These are phyloP conservation scores for Gardenia jasminoides DNA, from an alignment of 257 asterid genomes.

Conservation along the genomic window DNA sequence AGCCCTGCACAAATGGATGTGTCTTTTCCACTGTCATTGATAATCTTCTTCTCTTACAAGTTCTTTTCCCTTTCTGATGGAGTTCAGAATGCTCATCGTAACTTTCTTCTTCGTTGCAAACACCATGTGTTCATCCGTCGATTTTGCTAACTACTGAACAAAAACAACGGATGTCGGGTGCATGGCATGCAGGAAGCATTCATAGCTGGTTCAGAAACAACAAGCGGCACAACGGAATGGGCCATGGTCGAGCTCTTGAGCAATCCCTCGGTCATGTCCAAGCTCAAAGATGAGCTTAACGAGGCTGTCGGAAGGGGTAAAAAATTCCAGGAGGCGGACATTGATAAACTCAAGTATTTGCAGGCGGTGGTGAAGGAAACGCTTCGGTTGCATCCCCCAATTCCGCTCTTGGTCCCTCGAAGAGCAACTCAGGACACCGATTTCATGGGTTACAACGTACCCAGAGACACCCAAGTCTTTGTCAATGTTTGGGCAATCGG, in stretches of 20 bases:
- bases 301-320: conserved; percentile 10
- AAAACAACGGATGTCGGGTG: no score
- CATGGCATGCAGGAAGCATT: conserved; percentile 30
- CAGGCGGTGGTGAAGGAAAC: conserved; percentile 46
- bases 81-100: no score
- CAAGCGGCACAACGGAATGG: conserved; percentile 35
- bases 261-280: conserved; percentile 25
- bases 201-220: conserved; percentile 35
- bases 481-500: conserved; percentile 42
- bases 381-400: conserved; percentile 34
- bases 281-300: conserved; percentile 24
- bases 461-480: conserved; percentile 26
- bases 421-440: conserved; percentile 26
- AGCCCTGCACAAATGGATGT: no score
- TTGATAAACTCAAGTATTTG: conserved; percentile 26
- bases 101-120: no score
- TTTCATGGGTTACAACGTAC: conserved; percentile 31
- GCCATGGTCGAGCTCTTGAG: conserved; percentile 35
- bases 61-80: no score
- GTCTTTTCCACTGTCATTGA: no score
- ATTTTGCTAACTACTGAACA: not conserved
- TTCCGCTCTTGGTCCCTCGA: conserved; percentile 28
- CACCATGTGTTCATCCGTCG: not conserved
- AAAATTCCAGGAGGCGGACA: conserved; percentile 25
- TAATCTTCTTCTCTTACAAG: no score